Evolutionary conservation across 2,329 filamentous ascomycete species (phyloP).

Genomic region (Orbilia javanica): DNA sequence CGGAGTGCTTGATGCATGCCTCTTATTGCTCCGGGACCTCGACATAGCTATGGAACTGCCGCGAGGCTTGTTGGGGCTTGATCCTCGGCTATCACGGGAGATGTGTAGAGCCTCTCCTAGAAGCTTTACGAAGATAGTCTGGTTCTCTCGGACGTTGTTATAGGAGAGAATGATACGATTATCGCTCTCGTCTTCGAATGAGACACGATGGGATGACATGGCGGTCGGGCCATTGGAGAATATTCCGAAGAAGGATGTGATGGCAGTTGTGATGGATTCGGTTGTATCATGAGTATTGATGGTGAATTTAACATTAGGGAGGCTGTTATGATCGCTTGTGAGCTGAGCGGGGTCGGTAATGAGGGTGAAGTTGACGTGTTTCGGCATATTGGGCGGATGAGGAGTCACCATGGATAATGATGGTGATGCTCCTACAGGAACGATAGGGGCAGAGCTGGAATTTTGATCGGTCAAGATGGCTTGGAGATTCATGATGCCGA

Average conservation of each 20-base stretch:
- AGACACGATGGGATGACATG: constrained; percentile 78
- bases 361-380: constrained; percentile 61
- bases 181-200: constrained; percentile 90
- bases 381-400: constrained; percentile 60
- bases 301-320: constrained; percentile 68
- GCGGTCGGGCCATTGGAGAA: constrained; percentile 71
- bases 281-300: constrained; percentile 97
- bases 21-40: constrained; percentile 70
- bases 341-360: constrained; percentile 59
- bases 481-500: constrained; percentile 61
- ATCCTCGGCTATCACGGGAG: constrained; percentile 64
- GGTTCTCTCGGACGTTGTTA: constrained; percentile 93
- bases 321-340: constrained; percentile 17
- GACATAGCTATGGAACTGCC: constrained; percentile 43
- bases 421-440: constrained; percentile 29
- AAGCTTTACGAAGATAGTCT: constrained; percentile 92
- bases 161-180: constrained; percentile 94
- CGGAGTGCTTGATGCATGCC: constrained; percentile 45
- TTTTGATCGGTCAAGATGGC: constrained; percentile 60
- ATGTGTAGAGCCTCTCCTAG: constrained; percentile 66
- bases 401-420: constrained; percentile 56
- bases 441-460: constrained; percentile 35
- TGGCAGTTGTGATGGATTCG: constrained; percentile 96
- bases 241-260: constrained; percentile 98
- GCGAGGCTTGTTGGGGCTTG: constrained; percentile 33